phyloP scores from a whole-genome alignment of 345 rosid species.

The Murraya paniculata region DNA sequence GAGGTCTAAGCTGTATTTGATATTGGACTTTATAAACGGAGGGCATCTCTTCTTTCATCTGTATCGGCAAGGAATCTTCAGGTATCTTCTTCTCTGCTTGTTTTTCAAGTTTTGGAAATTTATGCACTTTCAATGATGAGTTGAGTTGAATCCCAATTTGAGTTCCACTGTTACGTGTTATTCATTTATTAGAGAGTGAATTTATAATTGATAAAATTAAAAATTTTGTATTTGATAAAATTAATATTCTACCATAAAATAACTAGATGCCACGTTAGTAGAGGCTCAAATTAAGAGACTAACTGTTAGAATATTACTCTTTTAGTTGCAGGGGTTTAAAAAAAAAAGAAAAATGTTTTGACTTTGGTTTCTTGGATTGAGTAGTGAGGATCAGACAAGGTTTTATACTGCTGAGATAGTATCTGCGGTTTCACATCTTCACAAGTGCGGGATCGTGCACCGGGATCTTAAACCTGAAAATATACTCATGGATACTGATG shows the following conservation, averaged over 20 bases:
- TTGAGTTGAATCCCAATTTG: too few relatives aligned
- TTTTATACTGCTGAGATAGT: slow-evolving; percentile 72
- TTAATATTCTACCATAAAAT: too few relatives aligned
- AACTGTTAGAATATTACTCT: too few relatives aligned
- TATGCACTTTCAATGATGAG: background rate
- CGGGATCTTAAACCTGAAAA: slow-evolving; percentile 84
- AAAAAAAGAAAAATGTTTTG: background rate
- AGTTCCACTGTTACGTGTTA: too few relatives aligned
- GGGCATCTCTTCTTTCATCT: slow-evolving; percentile 81
- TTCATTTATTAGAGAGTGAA: too few relatives aligned
- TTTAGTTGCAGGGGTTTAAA: too few relatives aligned
- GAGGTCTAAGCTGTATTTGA: slow-evolving; percentile 66
- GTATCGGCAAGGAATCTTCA: slow-evolving; percentile 62
- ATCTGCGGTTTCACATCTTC: slow-evolving; percentile 77
- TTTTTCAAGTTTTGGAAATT: background rate
- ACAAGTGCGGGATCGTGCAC: slow-evolving; percentile 60
- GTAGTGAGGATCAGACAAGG: slow-evolving; percentile 76
- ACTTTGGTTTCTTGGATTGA: slow-evolving; percentile 16
- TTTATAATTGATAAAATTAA: too few relatives aligned
- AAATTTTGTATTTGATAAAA: too few relatives aligned
- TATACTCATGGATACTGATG: slow-evolving; percentile 62
- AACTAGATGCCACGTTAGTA: too few relatives aligned
- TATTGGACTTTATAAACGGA: slow-evolving; percentile 70
- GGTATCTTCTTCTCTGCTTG: slow-evolving; percentile 28
- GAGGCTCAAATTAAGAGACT: too few relatives aligned